Base-by-base conservation (phyloP, 2,329 filamentous ascomycete genomes). In the Botrytis tulipae region DNA sequence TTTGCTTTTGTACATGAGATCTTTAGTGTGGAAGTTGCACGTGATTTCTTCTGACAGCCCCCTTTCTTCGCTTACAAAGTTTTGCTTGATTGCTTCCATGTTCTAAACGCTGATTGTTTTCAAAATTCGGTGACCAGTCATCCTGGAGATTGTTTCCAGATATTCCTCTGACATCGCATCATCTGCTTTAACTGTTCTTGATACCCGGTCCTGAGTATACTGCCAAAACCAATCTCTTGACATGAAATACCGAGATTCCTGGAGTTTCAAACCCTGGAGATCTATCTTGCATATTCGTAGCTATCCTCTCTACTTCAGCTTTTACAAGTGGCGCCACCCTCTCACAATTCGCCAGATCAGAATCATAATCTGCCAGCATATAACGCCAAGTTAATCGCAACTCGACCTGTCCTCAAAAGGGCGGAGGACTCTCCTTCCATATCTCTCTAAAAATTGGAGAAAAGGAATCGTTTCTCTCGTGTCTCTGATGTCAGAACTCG, bases 241-340 rank as follows among this genome's bases (percentile, higher is more conserved):
- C 29, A 32, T 59, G 10, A 32, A 35, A 59, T 20, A 59, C 57
- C 7, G 29, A 59, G 8, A 59, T 35, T 35, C 32, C 57, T 59
- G 57, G 29, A 32, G 29, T 14, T 59, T 35, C 9, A 20, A 59
- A 59, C 0, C 7, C 18, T 59, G 29, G 2, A 10, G 10, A 59
- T 59, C 18, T 59, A 6, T 7, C 18, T 22, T 59, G 29, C 18
- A 59, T 35, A 8, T 59, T 12, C 35, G 6, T 20, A 20, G 35
- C 10, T 1, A 59, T 20, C 29, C 35, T 59, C 16, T 59, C 29
- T 29, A 59, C 35, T 29, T n/a, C 12, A 6, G 4, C 10, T 14
- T n/a, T n/a, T 5, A 29, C 4, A 14, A 4, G 12, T 14, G n/a
- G 25, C 5, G 0, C 4, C 14, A n/a, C 10, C 3, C 25, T 54